phyloP scores from a whole-genome alignment of 1,139 yeast species.

The Waltiozyma sp. region DNA sequence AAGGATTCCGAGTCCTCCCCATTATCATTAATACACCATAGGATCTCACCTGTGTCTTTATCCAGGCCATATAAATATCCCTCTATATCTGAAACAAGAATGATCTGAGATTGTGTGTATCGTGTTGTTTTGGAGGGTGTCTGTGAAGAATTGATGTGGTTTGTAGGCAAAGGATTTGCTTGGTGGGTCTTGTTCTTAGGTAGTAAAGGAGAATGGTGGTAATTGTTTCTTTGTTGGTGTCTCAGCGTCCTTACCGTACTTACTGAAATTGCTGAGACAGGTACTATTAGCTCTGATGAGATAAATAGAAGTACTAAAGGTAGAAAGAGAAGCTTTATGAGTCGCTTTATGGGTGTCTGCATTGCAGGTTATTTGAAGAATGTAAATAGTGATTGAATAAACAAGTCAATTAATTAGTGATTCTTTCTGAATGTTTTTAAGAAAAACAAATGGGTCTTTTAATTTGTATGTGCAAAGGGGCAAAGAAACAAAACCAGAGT shows the following conservation, averaged over 20 bases:
- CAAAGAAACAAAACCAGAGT: neutral
- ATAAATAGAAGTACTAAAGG: no score
- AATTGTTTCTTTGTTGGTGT: neutral
- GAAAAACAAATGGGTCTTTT: no score
- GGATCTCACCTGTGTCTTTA: slow-evolving; percentile 60
- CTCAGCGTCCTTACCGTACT: no score
- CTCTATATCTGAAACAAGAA: slow-evolving; percentile 45
- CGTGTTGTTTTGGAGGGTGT: neutral
- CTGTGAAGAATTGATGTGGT: neutral
- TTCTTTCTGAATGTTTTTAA: no score
- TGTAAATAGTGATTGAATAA: no score
- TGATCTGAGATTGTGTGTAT: neutral
- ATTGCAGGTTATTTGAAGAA: no score
- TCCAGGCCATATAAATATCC: slow-evolving; percentile 81
- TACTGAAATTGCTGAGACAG: no score
- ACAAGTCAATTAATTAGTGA: no score
- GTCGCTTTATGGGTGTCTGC: no score
- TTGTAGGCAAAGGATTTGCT: neutral
- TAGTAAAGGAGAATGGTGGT: neutral
- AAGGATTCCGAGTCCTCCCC: slow-evolving; percentile 20
- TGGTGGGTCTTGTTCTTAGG: neutral
- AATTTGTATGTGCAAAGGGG: no score
- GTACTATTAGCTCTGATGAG: no score
- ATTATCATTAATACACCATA: slow-evolving; percentile 69
- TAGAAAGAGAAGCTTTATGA: no score